Evolutionary conservation across 805 yeast species (phyloP).

Genomic region (Starmerella powellii): DNA sequence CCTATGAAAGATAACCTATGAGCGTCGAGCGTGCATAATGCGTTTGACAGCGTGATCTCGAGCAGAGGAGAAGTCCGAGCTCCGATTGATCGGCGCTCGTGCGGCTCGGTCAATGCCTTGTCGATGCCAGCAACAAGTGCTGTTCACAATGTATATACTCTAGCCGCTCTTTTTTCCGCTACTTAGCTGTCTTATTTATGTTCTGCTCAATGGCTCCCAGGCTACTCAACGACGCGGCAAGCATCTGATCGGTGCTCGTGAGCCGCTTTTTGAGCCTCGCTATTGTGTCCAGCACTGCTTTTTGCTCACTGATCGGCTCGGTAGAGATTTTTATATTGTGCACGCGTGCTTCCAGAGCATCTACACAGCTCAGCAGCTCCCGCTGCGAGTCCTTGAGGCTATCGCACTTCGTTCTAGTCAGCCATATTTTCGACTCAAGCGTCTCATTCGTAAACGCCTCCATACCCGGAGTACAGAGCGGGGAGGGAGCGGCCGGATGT

Average conservation of each 20-base stretch:
- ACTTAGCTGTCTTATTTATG: not conserved
- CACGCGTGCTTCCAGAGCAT: conserved; percentile 13
- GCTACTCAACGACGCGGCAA: conserved; percentile 3
- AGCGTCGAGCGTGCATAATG: too few relatives aligned
- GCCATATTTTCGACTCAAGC: conserved; percentile 12
- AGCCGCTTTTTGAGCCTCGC: conserved; percentile 3
- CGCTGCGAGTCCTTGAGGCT: conserved; percentile 11
- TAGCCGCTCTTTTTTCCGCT: too few relatives aligned
- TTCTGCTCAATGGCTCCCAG: not conserved
- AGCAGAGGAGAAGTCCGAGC: too few relatives aligned
- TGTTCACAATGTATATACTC: too few relatives aligned
- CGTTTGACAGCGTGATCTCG: too few relatives aligned
- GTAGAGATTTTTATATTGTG: conserved; percentile 1
- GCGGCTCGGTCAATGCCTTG: too few relatives aligned
- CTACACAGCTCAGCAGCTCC: conserved; percentile 9
- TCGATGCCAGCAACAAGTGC: too few relatives aligned
- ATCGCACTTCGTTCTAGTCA: conserved; percentile 10
- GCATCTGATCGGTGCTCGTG: not conserved
- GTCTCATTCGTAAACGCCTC: conserved; percentile 12
- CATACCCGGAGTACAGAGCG: conserved; percentile 5
- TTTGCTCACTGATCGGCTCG: conserved; percentile 2
- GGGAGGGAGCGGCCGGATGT: not conserved
- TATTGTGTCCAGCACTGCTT: not conserved
- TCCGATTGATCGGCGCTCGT: too few relatives aligned
- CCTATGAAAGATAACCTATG: too few relatives aligned